Evolutionary conservation across 2,329 filamentous ascomycete species (phyloP).

Genomic region (Pezicula carpinea): DNA sequence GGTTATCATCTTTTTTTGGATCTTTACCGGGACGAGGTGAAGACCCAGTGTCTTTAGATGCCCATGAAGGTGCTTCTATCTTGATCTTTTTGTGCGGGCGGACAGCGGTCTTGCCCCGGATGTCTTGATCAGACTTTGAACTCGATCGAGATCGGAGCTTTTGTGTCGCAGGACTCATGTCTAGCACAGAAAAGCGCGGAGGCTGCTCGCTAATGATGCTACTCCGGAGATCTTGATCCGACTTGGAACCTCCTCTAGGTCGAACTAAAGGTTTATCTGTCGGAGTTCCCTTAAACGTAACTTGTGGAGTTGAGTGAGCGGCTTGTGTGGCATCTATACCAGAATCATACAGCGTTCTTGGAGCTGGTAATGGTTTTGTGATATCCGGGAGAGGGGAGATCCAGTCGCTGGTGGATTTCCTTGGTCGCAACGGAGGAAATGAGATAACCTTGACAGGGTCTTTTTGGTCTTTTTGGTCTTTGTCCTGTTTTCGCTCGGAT

Average conservation of each 20-base stretch:
- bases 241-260: not conserved
- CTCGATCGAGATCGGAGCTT: no score
- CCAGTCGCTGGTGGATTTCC: slow-evolving; percentile 23
- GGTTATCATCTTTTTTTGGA: not conserved
- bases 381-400: slow-evolving; percentile 22
- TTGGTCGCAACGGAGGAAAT: slow-evolving; percentile 20
- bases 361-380: not conserved
- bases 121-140: no score
- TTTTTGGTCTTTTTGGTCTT: slow-evolving; percentile 6
- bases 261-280: not conserved
- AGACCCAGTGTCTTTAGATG: not conserved
- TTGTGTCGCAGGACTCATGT: no score
- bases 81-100: no score
- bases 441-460: slow-evolving; percentile 15
- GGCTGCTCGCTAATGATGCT: not conserved
- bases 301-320: not conserved
- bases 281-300: slow-evolving; percentile 2
- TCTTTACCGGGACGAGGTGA: not conserved
- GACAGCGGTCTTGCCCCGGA: no score
- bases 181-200: no score
- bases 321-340: slow-evolving; percentile 17
- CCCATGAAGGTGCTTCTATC: no score
- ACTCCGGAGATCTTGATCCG: no score
- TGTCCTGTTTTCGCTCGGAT: no score
- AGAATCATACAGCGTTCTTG: slow-evolving; percentile 15